These are phyloP conservation scores for Aspergillus niger DNA, from an alignment of 2,329 filamentous ascomycete species.

Conservation along the genomic window DNA sequence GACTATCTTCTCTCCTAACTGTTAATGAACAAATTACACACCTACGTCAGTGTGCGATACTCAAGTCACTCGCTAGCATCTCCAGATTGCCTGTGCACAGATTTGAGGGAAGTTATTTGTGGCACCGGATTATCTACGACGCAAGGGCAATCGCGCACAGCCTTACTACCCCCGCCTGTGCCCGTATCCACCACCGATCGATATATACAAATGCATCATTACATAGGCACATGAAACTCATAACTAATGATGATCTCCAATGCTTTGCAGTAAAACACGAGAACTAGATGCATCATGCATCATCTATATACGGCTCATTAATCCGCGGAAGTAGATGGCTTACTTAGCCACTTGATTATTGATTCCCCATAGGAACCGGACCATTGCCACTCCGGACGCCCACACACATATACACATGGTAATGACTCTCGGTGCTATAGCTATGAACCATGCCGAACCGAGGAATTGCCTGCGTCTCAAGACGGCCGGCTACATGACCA, in stretches of 20 bases:
- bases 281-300: background rate
- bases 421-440: too few relatives aligned
- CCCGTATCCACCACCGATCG: background rate
- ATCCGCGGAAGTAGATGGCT: background rate
- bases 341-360: too few relatives aligned
- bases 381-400: too few relatives aligned
- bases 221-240: background rate
- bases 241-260: background rate
- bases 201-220: conserved; percentile 1
- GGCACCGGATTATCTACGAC: conserved; percentile 2
- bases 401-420: too few relatives aligned
- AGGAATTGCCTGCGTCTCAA: too few relatives aligned
- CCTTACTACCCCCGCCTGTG: background rate
- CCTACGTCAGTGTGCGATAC: background rate
- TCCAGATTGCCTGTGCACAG: background rate
- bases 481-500: too few relatives aligned
- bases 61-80: background rate
- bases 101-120: background rate
- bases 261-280: background rate
- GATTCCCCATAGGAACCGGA: too few relatives aligned
- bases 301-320: background rate
- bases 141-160: conserved; percentile 3
- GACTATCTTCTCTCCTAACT: background rate
- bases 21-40: too few relatives aligned
- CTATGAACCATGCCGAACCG: too few relatives aligned